Evolutionary conservation across 768 basidiomycete genomes (phyloP), one percentile per base, ranked within the genome.

Genomic region (Tylopilus felleus): DNA sequence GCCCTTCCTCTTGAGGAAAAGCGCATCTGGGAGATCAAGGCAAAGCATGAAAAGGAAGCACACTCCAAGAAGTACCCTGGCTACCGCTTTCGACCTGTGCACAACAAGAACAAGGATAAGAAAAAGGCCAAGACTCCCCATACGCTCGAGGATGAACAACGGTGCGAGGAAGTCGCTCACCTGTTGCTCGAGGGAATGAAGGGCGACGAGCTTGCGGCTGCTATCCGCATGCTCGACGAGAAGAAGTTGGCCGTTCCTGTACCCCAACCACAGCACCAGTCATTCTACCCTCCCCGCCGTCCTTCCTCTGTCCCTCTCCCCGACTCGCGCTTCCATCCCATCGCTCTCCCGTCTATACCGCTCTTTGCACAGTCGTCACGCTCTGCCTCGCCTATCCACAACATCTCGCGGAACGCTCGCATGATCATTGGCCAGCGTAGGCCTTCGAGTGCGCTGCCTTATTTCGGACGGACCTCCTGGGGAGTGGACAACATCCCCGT

Each of bases 1-100:
- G 68, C 82, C 0, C 79, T 91, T 4, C 85, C 87, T 0, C 76
- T 82, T 17, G 80, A 84, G 16, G 86, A 91, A 68, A 88, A 86
- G 63, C 77, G 77, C 5, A 74, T 81, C 17, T 91, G 89, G 89
- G 86, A 90, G 63, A 71, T 79, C 31, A 80, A 80, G 51, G 89
- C 89, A 0, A 86, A 86, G 64, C 78, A 81, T 41, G 88, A 83
- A 22, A 89, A 88, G 71, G 85, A 83, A 0, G 84, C 82, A 28
- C 88, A 91, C 71, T 82, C 86, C 51, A 74, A 74, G 38, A 75
- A 72, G 54, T 88, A 87, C 65, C 88, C 89, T 1, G 79, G 88
- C 58, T 91, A 79, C 45, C 73, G 75, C 31, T 80, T 78, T 68
- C 64, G 67, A 47, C 74, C 74, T 8, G 75, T 75, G 1, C 73